phyloP scores from a whole-genome alignment of 352 stramenopile genomes.

The Phytophthora citrophthora region DNA sequence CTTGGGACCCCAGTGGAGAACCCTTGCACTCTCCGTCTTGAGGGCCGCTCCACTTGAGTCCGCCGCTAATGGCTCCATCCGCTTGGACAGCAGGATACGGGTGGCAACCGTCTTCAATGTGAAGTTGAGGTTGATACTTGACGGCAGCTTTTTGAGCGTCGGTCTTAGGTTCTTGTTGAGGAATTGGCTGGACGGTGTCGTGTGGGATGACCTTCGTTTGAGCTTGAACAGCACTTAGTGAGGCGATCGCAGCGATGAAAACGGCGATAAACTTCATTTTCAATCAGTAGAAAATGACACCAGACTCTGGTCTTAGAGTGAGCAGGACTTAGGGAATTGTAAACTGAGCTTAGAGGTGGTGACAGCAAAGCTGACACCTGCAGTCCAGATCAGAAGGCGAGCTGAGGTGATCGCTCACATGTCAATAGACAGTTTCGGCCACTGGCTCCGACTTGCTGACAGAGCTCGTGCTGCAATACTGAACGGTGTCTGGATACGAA shows the following conservation, averaged over 20 bases:
- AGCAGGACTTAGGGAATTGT: neutral
- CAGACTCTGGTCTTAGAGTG: too few species aligned
- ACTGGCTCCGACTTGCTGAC: too few species aligned
- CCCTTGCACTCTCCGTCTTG: constrained; percentile 21
- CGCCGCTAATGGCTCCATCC: constrained; percentile 31
- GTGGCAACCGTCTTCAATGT: constrained; percentile 24
- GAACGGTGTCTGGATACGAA: too few species aligned
- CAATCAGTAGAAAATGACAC: too few species aligned
- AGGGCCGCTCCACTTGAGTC: constrained; percentile 36
- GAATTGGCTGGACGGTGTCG: constrained; percentile 6
- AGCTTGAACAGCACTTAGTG: neutral
- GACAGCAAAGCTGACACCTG: neutral
- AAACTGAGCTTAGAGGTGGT: neutral
- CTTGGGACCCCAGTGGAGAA: constrained; percentile 20
- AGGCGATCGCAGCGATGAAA: constrained; percentile 8
- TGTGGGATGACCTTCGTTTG: constrained; percentile 5
- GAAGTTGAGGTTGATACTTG: constrained; percentile 21
- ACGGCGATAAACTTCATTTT: constrained; percentile 17
- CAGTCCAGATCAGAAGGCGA: too few species aligned
- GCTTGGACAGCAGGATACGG: constrained; percentile 35
- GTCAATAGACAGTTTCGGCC: too few species aligned
- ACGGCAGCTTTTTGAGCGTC: constrained; percentile 13
- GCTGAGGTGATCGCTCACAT: too few species aligned
- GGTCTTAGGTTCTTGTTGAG: neutral
- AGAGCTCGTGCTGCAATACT: too few species aligned